Evolutionary conservation across 2,329 filamentous ascomycete genomes (phyloP), one percentile per base, ranked within the genome.

Genomic region (Aspergillus glaucus): DNA sequence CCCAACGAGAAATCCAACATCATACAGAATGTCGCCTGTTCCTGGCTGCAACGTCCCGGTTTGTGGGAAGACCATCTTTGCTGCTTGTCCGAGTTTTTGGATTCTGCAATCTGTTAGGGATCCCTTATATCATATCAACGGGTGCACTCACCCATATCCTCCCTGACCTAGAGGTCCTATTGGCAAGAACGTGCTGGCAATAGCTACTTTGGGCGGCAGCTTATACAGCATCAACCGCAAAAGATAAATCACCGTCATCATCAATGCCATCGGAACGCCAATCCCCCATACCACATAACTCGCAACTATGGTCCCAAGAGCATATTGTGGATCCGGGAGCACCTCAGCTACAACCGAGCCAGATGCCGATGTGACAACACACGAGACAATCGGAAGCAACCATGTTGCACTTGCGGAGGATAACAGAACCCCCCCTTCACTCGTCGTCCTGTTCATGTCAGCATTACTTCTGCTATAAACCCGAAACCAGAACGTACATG

Each of bases 271-370:
- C 0, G 77, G 75, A 1, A 75, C 70, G 6, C 81, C 79, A 44
- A 83, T 78, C 0, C 84, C 84, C 82, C 81, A 87, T 53, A 87
- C 76, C n/a, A 86, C 70, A 61, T 87, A 88, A 14, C 77, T 81
- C 9, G 72, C 72, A 14, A 86, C 67, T 22, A 87, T 61, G 0
- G 84, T 87, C 34, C 75, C 76, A 15, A 85, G 67, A 4, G 79
- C 80, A 52, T 81, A 72, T 24, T 74, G 62, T 0, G 68, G 66
- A 52, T 80, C 66, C 2, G 76, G 73, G 0, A 87, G 71, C 9
- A 76, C 71, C 6, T 75, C 73, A 8, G 84, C 81, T 1, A 86
- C 72, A 48, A 84, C 69, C 26, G 76, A 79, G 12, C 85, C 84
- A 0, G 80, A 76, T 1, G 79, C 80, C 1, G 84, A 72, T 2